Evolutionary conservation across 495 filamentous ascomycete genomes (phyloP).

Genomic region (Aspergillus affinis): DNA sequence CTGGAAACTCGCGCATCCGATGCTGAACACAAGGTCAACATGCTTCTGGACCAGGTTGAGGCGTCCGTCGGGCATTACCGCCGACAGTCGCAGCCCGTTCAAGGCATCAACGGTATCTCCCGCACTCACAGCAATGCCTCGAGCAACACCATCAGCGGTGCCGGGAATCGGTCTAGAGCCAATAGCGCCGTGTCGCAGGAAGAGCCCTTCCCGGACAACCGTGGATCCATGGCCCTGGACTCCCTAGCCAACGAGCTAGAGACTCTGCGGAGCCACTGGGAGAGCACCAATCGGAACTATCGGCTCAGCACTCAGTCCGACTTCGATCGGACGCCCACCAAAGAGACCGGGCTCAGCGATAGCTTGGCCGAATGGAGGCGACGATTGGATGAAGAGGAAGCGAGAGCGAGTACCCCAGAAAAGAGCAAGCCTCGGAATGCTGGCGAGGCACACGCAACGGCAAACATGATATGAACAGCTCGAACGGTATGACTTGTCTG

Average conservation of each 20-base stretch:
- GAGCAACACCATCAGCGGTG: constrained; percentile 35
- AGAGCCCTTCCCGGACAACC: constrained; percentile 61
- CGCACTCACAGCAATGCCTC: constrained; percentile 49
- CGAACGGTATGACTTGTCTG: constrained; percentile 18
- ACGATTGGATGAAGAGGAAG: constrained; percentile 65
- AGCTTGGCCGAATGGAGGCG: constrained; percentile 75
- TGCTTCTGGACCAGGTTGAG: constrained; percentile 92
- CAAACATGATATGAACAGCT: constrained; percentile 41
- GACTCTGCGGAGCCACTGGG: constrained; percentile 84
- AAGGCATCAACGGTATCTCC: constrained; percentile 40
- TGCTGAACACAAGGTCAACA: constrained; percentile 88
- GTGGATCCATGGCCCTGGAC: constrained; percentile 85
- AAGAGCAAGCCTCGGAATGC: constrained; percentile 29
- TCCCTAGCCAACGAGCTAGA: constrained; percentile 90
- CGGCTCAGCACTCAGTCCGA: constrained; percentile 83
- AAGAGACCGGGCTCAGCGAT: constrained; percentile 58
- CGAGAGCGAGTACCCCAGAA: constrained; percentile 26
- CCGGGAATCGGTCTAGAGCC: constrained; percentile 36
- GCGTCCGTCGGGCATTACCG: constrained; percentile 92
- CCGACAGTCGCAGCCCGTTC: constrained; percentile 64
- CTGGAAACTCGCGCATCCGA: constrained; percentile 82
- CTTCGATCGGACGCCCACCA: constrained; percentile 67
- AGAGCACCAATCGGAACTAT: constrained; percentile 92
- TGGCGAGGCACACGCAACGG: constrained; percentile 19
- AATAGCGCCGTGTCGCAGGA: constrained; percentile 54